A percentile compares a stretch with the other conserved stretches of the same genome.
Conservation (phyloP, 225 moss, liverwort and hornwort genomes). For the Ulota crispa region DNA sequence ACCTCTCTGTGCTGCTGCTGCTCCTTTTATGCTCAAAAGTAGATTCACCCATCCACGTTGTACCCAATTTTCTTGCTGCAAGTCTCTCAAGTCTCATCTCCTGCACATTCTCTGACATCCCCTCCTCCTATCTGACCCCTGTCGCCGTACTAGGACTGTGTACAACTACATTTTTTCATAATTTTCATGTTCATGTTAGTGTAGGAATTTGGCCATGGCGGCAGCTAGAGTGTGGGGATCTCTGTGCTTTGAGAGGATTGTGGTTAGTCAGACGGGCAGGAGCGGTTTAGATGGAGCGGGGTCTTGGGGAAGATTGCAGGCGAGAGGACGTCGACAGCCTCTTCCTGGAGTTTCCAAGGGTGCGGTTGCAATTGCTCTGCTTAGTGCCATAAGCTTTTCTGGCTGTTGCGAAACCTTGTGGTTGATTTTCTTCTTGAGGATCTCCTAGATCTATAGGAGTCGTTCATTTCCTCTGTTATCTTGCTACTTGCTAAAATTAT, state of each 20-base stretch:
- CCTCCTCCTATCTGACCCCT: too few species aligned
- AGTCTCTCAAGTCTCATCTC: neutral
- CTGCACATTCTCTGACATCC: neutral
- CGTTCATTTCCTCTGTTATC: neutral
- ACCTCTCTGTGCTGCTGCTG: neutral
- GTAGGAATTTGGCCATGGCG: conserved; percentile 22
- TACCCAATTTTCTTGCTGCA: neutral
- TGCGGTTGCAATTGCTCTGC: conserved; percentile 24
- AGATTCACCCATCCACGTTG: neutral
- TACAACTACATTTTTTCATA: neutral
- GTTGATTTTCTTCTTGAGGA: neutral
- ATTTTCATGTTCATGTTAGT: neutral
- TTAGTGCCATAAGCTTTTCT: neutral
- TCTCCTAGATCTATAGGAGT: neutral
- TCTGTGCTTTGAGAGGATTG: conserved; percentile 22
- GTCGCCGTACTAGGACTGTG: neutral
- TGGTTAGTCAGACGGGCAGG: conserved; percentile 10
- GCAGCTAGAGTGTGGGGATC: conserved; percentile 25
- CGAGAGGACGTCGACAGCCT: conserved; percentile 18
- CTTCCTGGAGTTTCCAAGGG: conserved; percentile 26
- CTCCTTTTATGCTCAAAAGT: neutral
- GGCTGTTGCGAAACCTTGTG: too few species aligned
- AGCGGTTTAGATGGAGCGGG: conserved; percentile 14
- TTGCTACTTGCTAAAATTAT: too few species aligned
- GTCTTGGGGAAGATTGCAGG: conserved; percentile 16